These are phyloP conservation scores for Stachybotrys echinatus DNA, from an alignment of 2,329 filamentous ascomycete genomes.

Conservation along the genomic window DNA sequence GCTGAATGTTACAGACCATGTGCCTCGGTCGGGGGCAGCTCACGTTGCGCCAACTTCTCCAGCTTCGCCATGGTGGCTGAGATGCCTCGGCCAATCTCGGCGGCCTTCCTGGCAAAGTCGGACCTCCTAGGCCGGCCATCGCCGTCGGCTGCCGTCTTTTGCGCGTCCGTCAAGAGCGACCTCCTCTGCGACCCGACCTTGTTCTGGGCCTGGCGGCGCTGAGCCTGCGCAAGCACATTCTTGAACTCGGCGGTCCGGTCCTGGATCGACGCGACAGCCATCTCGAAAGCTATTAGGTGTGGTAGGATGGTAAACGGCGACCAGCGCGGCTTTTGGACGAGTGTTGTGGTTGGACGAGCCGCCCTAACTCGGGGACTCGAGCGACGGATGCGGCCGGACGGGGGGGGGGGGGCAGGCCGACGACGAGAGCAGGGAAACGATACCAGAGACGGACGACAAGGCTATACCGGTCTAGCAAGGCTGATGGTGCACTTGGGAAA, in stretches of 20 bases:
- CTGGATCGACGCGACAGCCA: constrained; percentile 77
- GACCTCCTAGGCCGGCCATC: constrained; percentile 59
- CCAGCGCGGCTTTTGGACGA: constrained; percentile 24
- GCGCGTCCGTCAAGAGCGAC: constrained; percentile 69
- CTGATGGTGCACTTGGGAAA: background rate
- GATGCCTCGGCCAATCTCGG: constrained; percentile 88
- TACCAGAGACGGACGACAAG: background rate
- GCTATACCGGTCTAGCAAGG: background rate
- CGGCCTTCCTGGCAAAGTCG: constrained; percentile 88
- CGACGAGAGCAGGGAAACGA: background rate
- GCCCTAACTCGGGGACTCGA: background rate
- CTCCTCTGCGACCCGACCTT: constrained; percentile 77
- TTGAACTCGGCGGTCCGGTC: constrained; percentile 95
- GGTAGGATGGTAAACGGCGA: constrained; percentile 20
- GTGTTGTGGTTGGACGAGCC: background rate
- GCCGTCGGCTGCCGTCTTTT: constrained; percentile 59
- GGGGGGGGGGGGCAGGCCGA: too few species aligned
- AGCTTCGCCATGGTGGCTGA: constrained; percentile 90
- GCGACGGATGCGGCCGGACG: background rate
- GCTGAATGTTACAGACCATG: background rate
- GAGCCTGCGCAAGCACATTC: constrained; percentile 80
- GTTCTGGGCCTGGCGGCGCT: constrained; percentile 69
- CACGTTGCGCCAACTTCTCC: constrained; percentile 82
- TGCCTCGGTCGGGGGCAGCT: too few species aligned
- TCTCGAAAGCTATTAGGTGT: constrained; percentile 17